A percentile compares a stretch with the other conserved stretches of the same genome.
Conservation (phyloP, 2,329 filamentous ascomycete genomes). For the Tolypocladium tundrense region DNA sequence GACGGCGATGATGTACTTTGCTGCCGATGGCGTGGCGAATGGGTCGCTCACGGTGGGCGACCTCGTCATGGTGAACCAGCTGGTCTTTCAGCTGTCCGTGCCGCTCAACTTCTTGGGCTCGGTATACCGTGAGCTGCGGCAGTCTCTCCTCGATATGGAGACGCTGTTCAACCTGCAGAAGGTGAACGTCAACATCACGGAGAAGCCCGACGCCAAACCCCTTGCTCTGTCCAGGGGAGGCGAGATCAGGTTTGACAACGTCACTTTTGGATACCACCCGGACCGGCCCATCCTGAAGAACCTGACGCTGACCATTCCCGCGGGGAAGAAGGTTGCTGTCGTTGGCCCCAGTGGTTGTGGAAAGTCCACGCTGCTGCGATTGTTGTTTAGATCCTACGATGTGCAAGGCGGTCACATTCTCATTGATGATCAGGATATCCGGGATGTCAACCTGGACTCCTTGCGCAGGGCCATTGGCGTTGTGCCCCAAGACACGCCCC, state of each 20-base stretch:
- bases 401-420: conserved; percentile 74
- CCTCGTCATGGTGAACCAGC: conserved; percentile 96
- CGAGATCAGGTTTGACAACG: conserved; percentile 89
- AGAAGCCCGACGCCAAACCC: conserved; percentile 62
- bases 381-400: conserved; percentile 93
- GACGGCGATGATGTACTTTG: conserved; percentile 97
- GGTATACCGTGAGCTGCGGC: conserved; percentile 89
- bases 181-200: conserved; percentile 80
- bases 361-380: conserved; percentile 83
- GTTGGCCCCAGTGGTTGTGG: conserved; percentile 94
- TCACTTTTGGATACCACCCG: conserved; percentile 83
- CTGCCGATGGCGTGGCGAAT: conserved; percentile 74
- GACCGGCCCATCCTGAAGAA: conserved; percentile 82
- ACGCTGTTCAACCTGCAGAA: conserved; percentile 96
- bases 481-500: conserved; percentile 89
- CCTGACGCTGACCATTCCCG: conserved; percentile 79
- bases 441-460: conserved; percentile 71
- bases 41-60: conserved; percentile 85
- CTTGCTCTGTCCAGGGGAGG: conserved; percentile 67
- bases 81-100: conserved; percentile 95
- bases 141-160: conserved; percentile 96
- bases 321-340: conserved; percentile 90
- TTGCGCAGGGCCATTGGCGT: conserved; percentile 82
- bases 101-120: conserved; percentile 97
- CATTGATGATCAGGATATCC: conserved; percentile 88